Conservation (phyloP, 208 protist genomes). For the Sergeia podlipaevii region DNA sequence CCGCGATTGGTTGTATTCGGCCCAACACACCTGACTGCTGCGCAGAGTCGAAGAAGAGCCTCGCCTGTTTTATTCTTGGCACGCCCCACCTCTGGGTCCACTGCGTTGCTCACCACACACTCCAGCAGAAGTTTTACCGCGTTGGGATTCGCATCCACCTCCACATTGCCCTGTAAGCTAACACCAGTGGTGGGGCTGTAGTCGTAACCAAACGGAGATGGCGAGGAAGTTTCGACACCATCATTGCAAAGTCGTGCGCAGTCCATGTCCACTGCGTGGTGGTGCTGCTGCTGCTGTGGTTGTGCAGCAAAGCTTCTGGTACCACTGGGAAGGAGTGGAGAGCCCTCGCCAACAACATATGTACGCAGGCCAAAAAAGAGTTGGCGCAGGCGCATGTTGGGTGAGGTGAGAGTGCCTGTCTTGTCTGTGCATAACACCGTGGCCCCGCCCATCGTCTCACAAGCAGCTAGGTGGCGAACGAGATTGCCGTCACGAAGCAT, state of each 20-base stretch:
- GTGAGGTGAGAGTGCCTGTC: conserved; percentile 93
- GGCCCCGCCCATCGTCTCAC: conserved; percentile 96
- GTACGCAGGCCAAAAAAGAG: conserved; percentile 39
- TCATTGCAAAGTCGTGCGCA: neutral
- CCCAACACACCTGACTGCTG: neutral
- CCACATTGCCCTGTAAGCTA: neutral
- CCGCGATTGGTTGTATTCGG: neutral
- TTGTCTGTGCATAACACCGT: conserved; percentile 95
- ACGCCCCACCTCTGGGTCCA: conserved; percentile 53
- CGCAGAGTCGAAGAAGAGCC: conserved; percentile 44
- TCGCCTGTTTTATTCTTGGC: conserved; percentile 70
- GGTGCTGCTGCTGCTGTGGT: neutral
- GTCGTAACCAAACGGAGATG: neutral
- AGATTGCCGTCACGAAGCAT: conserved; percentile 96
- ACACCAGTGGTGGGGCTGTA: neutral
- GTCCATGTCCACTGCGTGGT: neutral
- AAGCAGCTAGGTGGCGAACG: conserved; percentile 93
- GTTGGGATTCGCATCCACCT: conserved; percentile 17
- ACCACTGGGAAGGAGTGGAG: neutral
- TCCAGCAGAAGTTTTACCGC: conserved; percentile 46
- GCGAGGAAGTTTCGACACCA: neutral
- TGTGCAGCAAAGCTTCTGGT: too few relatives aligned
- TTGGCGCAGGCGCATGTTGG: conserved; percentile 86
- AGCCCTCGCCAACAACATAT: conserved; percentile 7
- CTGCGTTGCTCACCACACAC: conserved; percentile 51